These are phyloP conservation scores for Xylaria venustula DNA, from an alignment of 495 filamentous ascomycete genomes.

Conservation along the genomic window DNA sequence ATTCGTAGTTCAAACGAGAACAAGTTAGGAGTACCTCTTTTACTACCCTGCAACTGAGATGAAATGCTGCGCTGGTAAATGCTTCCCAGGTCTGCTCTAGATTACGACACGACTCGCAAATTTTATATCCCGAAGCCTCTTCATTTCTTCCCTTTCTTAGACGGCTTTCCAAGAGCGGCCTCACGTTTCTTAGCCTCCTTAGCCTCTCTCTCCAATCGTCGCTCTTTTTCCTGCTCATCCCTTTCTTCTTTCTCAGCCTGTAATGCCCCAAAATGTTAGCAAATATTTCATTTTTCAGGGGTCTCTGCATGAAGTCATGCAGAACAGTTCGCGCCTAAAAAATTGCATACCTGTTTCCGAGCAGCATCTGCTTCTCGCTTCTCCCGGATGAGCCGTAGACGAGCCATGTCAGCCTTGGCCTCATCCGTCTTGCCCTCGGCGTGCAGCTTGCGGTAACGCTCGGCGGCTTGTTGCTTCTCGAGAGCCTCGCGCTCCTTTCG, in stretches of 20 bases:
- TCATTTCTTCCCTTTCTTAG: constrained; percentile 38
- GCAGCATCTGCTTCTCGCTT: constrained; percentile 80
- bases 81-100: neutral
- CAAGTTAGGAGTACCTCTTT: neutral
- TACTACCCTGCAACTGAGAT: neutral
- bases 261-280: constrained; percentile 8
- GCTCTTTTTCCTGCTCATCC: constrained; percentile 56
- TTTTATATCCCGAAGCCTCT: neutral
- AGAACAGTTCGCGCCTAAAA: no score
- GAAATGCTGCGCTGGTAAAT: neutral
- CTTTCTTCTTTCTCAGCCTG: constrained; percentile 72
- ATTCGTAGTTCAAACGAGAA: no score
- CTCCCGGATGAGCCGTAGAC: constrained; percentile 76
- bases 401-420: constrained; percentile 86
- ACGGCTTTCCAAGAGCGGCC: constrained; percentile 40
- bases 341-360: constrained; percentile 51
- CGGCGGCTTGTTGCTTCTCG: constrained; percentile 82
- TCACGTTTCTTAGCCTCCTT: constrained; percentile 68
- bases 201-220: constrained; percentile 49
- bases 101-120: neutral
- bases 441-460: constrained; percentile 90
- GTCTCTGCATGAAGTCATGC: no score
- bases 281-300: no score
- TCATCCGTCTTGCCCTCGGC: constrained; percentile 97
- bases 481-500: constrained; percentile 86